Evolutionary conservation across 768 basidiomycete genomes (phyloP).

Genomic region (Mycena epipterygia): DNA sequence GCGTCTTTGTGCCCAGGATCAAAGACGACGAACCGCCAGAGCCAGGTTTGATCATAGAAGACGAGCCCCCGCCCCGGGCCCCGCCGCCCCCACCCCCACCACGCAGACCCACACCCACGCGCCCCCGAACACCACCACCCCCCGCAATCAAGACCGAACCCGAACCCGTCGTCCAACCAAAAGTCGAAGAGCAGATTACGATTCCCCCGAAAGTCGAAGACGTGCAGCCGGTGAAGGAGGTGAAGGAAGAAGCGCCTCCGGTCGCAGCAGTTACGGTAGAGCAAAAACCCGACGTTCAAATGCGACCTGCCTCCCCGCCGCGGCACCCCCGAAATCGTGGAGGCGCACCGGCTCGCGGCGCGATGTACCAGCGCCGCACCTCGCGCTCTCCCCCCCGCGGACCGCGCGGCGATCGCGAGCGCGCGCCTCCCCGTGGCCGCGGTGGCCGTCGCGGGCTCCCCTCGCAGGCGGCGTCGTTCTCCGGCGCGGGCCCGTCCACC

Average conservation of each 20-base stretch:
- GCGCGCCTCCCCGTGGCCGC: constrained; percentile 16
- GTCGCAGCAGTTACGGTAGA: background rate
- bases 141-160: constrained; percentile 8
- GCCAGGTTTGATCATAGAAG: constrained; percentile 29
- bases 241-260: constrained; percentile 21
- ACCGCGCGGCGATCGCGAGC: constrained; percentile 42
- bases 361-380: constrained; percentile 36
- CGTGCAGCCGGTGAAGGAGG: background rate
- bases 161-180: background rate
- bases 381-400: constrained; percentile 57
- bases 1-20: background rate
- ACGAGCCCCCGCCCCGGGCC: constrained; percentile 5
- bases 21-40: constrained; percentile 17
- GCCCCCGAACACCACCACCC: constrained; percentile 4
- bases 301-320: constrained; percentile 21
- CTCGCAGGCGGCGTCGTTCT: constrained; percentile 25
- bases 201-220: constrained; percentile 14
- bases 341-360: constrained; percentile 27
- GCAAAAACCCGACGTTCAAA: background rate
- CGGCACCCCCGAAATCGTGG: constrained; percentile 40
- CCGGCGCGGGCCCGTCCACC: constrained; percentile 12
- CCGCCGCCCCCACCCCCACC: constrained; percentile 2
- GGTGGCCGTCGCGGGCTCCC: constrained; percentile 25
- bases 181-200: background rate
- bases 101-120: constrained; percentile 1